Evolutionary conservation across 768 basidiomycete genomes (phyloP).

Genomic region (Rhodosporidiobolus odoratus): DNA sequence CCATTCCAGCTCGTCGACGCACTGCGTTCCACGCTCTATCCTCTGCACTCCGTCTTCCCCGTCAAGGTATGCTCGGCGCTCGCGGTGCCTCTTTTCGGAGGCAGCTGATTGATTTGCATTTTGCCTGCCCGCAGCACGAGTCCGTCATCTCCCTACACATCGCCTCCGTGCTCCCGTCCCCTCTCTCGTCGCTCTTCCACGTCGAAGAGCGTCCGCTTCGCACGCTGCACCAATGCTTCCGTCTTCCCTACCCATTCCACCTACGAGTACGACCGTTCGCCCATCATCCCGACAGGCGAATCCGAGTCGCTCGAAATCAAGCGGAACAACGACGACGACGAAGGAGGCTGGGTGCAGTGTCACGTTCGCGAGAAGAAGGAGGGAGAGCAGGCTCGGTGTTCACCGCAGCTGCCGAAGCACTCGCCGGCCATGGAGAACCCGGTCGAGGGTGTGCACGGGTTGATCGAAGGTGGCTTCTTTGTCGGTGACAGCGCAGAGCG

Average conservation of each 20-base stretch:
- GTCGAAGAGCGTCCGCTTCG: slow-evolving; percentile 39
- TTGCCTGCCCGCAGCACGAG: slow-evolving; percentile 1
- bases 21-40: slow-evolving; percentile 23
- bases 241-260: slow-evolving; percentile 38
- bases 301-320: slow-evolving; percentile 32
- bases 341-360: slow-evolving; percentile 38
- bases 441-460: slow-evolving; percentile 36
- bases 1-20: not conserved
- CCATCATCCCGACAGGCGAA: slow-evolving; percentile 37
- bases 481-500: slow-evolving; percentile 29
- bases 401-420: slow-evolving; percentile 6
- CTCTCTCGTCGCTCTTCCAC: slow-evolving; percentile 40
- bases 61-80: not conserved
- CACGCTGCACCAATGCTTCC: slow-evolving; percentile 36
- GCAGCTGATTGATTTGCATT: not conserved
- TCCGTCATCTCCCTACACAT: slow-evolving; percentile 13
- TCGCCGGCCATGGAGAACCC: slow-evolving; percentile 31
- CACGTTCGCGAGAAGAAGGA: slow-evolving; percentile 26
- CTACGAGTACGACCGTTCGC: slow-evolving; percentile 40
- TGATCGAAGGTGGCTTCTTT: slow-evolving; percentile 35
- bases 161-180: slow-evolving; percentile 25
- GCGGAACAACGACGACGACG: slow-evolving; percentile 26
- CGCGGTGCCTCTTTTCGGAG: no score
- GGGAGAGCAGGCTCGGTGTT: not conserved
- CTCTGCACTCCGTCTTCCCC: slow-evolving; percentile 27